Evolutionary conservation across 345 rosid species (phyloP), one percentile per base, ranked within the genome.

Genomic region (Anastatica hierochuntica): DNA sequence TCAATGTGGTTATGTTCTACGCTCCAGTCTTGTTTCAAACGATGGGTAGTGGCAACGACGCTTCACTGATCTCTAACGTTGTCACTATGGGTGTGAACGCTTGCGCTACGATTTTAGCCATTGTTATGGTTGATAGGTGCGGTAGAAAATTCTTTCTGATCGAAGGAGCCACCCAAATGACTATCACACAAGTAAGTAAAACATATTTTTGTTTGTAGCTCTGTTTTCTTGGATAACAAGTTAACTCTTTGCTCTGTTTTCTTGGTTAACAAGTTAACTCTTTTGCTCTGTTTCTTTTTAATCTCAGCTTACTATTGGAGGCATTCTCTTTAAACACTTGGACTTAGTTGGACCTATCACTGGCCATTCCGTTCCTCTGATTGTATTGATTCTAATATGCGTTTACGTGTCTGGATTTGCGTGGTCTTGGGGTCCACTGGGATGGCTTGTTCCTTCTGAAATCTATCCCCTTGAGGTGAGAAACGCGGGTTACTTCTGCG

Each of bases 371-470:
- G 66, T 58, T 18, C 70, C 66, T 1, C 21, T 66, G 5, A 13
- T 67, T 3, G 72, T 80, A 14, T 1, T 79, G 42, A 10, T 74
- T 40, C 43, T 79, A 40, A 69, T 81, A 16, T 79, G 84, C 21
- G 1, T 64, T 2, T 84, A 74, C 14, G 82, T 79, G 2, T 70
- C 82, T 2, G 89, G 89, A 0, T 84, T 84, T 14, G 81, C 72
- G 1, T 71, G 76, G 79, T 84, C 89, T 7, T 81, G 84, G 94
- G 94, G 89, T 1, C 86, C 86, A 5, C 19, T 84, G 12, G 82
- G 89, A 39, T 84, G 86, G 84, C 65, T 79, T 11, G 82, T 84
- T 49, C 82, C 86, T 0, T 79, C 84, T 9, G 94, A 81, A 72
- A 81, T 84, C 4, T 81, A 68, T 19, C 68, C 78, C 0, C 21